Base-by-base conservation (phyloP, 2,329 filamentous ascomycete species). In the Balansia obtecta region DNA sequence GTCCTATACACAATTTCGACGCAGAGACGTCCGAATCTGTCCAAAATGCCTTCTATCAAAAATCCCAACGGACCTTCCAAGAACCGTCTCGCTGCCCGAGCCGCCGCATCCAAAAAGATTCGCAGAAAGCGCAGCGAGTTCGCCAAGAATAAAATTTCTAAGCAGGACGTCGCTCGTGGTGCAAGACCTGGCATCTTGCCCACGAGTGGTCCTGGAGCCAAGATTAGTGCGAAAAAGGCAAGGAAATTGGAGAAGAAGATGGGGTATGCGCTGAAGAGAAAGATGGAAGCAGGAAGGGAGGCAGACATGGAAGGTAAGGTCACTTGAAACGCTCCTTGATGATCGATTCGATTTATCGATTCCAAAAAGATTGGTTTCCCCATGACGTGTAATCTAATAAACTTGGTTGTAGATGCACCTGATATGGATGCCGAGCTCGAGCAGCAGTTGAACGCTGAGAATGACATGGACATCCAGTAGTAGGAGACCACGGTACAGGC, bases 11-110 rank as follows among this genome's bases (percentile, higher is more conserved):
- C 34, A 15, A 37, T 41, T 7, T 13, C 8, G 30, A 30, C 22
- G 18, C 40, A 2, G 40, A 22, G 40, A 6, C 40, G 20, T 12
- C 8, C 12, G 9, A 42, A 12, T 12, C 18, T 18, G 9, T 5
- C 47, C 49, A 60, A 50, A 54, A 79, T 78, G 75, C 71, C 73
- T 15, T 79, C 76, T 45, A 71, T 77, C 57, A 74, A 75, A 56
- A 81, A 79, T 66, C 77, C 76, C 60, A 80, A 80, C 70, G 70
- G 68, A 45, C 69, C 70, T 10, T 79, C 74, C 49, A 73, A 72
- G 59, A 78, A 77, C 69, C 72, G 75, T 13, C 64, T 74, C 39
- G 68, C 67, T 16, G 72, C 73, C 37, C 68, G 69, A 53, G 68
- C 70, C 18, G 67, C 72, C 49, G 72, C 65, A 55, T 64, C 66